Evolutionary conservation across 2,329 filamentous ascomycete species (phyloP).

Genomic region (Parafenestella ontariensis): DNA sequence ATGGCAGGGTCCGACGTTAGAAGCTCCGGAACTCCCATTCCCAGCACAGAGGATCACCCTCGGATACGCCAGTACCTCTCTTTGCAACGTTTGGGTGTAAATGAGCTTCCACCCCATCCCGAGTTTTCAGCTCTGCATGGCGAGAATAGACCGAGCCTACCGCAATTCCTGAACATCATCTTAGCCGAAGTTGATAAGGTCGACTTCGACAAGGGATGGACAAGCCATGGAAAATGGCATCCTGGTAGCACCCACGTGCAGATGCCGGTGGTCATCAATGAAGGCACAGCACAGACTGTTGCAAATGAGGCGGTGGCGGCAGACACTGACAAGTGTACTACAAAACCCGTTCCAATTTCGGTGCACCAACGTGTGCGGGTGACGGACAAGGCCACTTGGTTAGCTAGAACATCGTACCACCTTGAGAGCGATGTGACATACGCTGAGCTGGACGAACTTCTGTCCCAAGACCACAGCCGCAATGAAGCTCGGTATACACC

Average conservation of each 20-base stretch:
- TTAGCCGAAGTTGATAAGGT: constrained; percentile 24
- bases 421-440: constrained; percentile 57
- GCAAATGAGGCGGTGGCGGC: not conserved
- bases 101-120: constrained; percentile 28
- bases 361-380: constrained; percentile 27
- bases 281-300: not conserved
- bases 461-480: constrained; percentile 65
- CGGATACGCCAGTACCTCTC: constrained; percentile 10
- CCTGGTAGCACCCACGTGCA: constrained; percentile 12
- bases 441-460: constrained; percentile 67
- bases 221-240: constrained; percentile 19
- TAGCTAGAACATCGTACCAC: constrained; percentile 64
- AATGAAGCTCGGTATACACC: constrained; percentile 67
- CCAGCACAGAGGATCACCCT: not conserved
- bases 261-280: constrained; percentile 11
- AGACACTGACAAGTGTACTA: not conserved
- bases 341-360: constrained; percentile 9
- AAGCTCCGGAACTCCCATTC: not conserved
- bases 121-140: constrained; percentile 8
- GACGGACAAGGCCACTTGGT: constrained; percentile 64
- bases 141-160: constrained; percentile 12
- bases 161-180: constrained; percentile 22
- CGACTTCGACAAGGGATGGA: constrained; percentile 24
- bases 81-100: constrained; percentile 13
- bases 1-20: constrained; percentile 4